Conservation (phyloP, 140 eudicot species). For the Ambrosia hybrid region DNA sequence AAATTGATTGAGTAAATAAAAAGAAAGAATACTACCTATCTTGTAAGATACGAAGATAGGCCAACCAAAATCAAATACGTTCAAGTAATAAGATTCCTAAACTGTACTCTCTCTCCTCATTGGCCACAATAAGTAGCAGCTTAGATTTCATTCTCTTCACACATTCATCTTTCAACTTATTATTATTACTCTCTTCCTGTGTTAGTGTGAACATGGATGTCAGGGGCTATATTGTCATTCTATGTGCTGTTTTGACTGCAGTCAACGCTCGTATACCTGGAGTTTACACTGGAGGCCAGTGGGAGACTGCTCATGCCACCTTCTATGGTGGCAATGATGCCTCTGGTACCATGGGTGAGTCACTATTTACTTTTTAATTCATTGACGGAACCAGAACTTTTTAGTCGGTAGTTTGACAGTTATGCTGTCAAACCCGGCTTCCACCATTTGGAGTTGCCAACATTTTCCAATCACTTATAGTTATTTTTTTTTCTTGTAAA, state of each 20-base stretch:
- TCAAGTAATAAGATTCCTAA: conserved; percentile 9
- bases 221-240: conserved; percentile 13
- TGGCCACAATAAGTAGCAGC: conserved; percentile 55
- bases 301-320: conserved; percentile 62
- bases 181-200: not conserved
- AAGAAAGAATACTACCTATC: not conserved
- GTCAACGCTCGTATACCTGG: conserved; percentile 45
- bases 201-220: conserved; percentile 31
- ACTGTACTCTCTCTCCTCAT: conserved; percentile 27
- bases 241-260: not conserved
- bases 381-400: too few species aligned
- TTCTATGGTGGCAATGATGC: conserved; percentile 59
- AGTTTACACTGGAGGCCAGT: conserved; percentile 47
- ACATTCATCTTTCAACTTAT: conserved; percentile 24
- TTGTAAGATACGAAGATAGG: not conserved
- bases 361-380: too few species aligned
- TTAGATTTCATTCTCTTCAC: conserved; percentile 39
- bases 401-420: too few species aligned
- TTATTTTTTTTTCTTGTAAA: too few species aligned
- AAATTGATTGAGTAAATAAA: conserved; percentile 2
- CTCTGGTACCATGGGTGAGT: conserved; percentile 58
- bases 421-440: too few species aligned
- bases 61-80: not conserved
- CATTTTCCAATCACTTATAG: too few species aligned
- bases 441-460: too few species aligned